Evolutionary conservation across 306 rosid genomes (phyloP).

Genomic region (Gastrolobium villosum): DNA sequence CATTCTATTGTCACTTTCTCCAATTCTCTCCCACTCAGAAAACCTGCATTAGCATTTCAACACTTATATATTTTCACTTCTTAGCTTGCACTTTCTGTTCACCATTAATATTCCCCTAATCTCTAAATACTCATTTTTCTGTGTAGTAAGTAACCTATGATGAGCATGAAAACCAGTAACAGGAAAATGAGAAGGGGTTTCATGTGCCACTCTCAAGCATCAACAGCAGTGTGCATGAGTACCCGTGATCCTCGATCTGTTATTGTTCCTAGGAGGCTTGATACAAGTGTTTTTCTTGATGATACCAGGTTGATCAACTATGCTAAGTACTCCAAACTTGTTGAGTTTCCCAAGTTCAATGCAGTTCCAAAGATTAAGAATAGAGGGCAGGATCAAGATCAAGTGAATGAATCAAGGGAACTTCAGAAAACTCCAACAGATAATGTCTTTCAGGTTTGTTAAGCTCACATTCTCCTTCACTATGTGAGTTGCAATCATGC

Average conservation of each 20-base stretch:
- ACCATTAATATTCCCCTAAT: slow-evolving; percentile 12
- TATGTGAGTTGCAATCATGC: no score
- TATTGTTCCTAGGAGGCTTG: slow-evolving; percentile 53
- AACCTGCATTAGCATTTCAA: slow-evolving; percentile 37
- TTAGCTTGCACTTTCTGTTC: neutral
- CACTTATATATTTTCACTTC: slow-evolving; percentile 17
- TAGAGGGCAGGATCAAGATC: no score
- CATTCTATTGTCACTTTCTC: slow-evolving; percentile 47
- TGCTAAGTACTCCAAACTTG: slow-evolving; percentile 47
- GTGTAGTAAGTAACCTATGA: slow-evolving; percentile 11
- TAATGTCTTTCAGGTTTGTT: slow-evolving; percentile 60
- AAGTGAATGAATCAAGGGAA: no score
- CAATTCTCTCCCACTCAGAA: slow-evolving; percentile 22
- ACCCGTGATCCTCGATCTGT: slow-evolving; percentile 53
- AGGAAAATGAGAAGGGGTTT: slow-evolving; percentile 58
- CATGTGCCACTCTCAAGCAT: slow-evolving; percentile 72
- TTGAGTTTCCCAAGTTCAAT: slow-evolving; percentile 37
- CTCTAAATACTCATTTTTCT: neutral
- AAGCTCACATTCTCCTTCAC: neutral
- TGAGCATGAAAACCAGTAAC: slow-evolving; percentile 45
- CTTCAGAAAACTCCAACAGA: slow-evolving; percentile 37
- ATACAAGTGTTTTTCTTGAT: slow-evolving; percentile 35
- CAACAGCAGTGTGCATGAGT: slow-evolving; percentile 73
- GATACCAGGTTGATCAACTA: slow-evolving; percentile 30
- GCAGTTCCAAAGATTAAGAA: slow-evolving; percentile 29